Percentiles rank a stretch among this genome's conserved stretches.
Conservation (phyloP, 352 stramenopile species). For the Globisporangium orthogonon region DNA sequence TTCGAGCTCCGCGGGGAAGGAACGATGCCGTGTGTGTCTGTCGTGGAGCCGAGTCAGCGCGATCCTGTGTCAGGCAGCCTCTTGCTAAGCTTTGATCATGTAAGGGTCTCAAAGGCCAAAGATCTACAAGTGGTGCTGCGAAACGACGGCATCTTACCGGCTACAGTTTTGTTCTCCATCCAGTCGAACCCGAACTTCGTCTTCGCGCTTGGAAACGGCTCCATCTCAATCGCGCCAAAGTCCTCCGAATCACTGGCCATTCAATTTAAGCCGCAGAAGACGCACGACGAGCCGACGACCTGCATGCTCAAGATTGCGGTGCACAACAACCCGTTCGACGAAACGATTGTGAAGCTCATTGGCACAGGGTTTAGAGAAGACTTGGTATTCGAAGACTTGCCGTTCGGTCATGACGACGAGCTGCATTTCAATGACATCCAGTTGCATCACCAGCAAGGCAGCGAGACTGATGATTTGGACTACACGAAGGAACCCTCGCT, state of each 20-base stretch:
- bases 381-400: slow-evolving; percentile 85
- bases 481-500: neutral
- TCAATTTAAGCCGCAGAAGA: slow-evolving; percentile 80
- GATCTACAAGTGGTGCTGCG: slow-evolving; percentile 61
- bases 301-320: slow-evolving; percentile 79
- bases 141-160: slow-evolving; percentile 90
- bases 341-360: slow-evolving; percentile 63
- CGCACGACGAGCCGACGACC: slow-evolving; percentile 48
- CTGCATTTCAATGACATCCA: slow-evolving; percentile 87
- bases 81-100: slow-evolving; percentile 76
- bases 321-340: slow-evolving; percentile 90
- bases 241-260: slow-evolving; percentile 52
- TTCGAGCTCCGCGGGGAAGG: slow-evolving; percentile 91
- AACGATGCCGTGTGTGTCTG: slow-evolving; percentile 89
- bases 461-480: slow-evolving; percentile 1
- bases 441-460: slow-evolving; percentile 14
- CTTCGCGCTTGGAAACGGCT: slow-evolving; percentile 70
- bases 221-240: slow-evolving; percentile 63
- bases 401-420: slow-evolving; percentile 60
- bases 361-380: slow-evolving; percentile 82
- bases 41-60: slow-evolving; percentile 72
- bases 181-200: slow-evolving; percentile 65
- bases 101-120: slow-evolving; percentile 69
- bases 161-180: slow-evolving; percentile 90
- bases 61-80: slow-evolving; percentile 52